These are phyloP conservation scores for Botrytis byssoidea DNA, from an alignment of 2,329 filamentous ascomycete genomes.

Conservation along the genomic window DNA sequence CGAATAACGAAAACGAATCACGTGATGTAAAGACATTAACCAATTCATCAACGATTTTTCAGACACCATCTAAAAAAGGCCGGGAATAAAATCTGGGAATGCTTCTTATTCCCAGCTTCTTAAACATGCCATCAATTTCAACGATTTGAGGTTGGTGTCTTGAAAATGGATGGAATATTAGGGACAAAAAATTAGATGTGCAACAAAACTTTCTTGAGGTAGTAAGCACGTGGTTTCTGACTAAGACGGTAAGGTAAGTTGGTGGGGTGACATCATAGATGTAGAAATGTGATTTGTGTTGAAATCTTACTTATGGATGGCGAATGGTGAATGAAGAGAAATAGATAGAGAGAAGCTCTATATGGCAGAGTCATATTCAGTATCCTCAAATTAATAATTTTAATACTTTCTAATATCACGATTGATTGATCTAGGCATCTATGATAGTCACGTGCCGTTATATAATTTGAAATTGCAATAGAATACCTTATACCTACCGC, in stretches of 20 bases:
- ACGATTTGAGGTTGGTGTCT: neutral
- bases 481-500: no score
- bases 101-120: neutral
- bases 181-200: neutral
- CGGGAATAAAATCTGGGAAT: neutral
- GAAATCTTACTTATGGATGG: no score
- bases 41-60: neutral
- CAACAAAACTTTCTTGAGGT: neutral
- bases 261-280: neutral
- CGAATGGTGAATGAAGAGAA: neutral
- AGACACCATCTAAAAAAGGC: neutral
- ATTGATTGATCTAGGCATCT: no score
- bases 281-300: neutral
- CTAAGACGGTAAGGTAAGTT: neutral
- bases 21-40: neutral
- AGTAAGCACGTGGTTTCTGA: fast-evolving
- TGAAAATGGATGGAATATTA: no score
- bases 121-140: neutral
- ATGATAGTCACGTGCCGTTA: neutral
- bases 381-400: no score
- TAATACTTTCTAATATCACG: no score
- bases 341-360: neutral
- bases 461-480: neutral
- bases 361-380: neutral
- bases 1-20: neutral